Conservation (phyloP, 164 flowering plant species). For the Magnolia changhungtana region DNA sequence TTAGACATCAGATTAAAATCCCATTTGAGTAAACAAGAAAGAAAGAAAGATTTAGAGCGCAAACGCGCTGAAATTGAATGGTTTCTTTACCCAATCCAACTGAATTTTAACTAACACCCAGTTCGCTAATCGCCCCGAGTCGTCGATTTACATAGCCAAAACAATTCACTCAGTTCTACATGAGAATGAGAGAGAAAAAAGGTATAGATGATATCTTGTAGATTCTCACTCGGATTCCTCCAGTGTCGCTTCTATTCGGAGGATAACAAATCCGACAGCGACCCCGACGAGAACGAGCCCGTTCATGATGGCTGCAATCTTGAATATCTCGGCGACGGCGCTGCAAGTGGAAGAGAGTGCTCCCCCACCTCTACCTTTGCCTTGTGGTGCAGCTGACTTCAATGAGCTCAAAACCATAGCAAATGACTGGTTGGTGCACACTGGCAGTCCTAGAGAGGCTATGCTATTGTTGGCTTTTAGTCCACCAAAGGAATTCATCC, state of each 20-base stretch:
- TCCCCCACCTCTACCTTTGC: slow-evolving; percentile 45
- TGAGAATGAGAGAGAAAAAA: neutral
- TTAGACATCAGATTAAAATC: neutral
- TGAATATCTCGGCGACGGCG: slow-evolving; percentile 58
- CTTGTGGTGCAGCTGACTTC: slow-evolving; percentile 22
- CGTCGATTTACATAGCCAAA: neutral
- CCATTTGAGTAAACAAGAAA: neutral
- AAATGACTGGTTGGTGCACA: slow-evolving; percentile 47
- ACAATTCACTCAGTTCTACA: slow-evolving; percentile 1
- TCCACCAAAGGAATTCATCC: slow-evolving; percentile 66
- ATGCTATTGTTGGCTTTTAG: slow-evolving; percentile 59
- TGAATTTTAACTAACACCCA: neutral
- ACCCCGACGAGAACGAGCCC: slow-evolving; percentile 59
- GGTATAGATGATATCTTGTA: neutral
- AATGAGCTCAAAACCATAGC: slow-evolving; percentile 53
- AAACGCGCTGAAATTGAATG: neutral
- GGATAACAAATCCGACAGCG: slow-evolving; percentile 67
- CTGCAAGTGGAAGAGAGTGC: slow-evolving; percentile 46
- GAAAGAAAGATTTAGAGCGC: neutral
- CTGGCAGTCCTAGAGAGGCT: slow-evolving; percentile 44
- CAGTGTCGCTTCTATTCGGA: slow-evolving; percentile 50
- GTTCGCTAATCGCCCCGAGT: slow-evolving; percentile 5
- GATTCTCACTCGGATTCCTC: slow-evolving; percentile 42
- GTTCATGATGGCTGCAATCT: slow-evolving; percentile 56
- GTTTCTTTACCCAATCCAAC: neutral